Evolutionary conservation across 2,329 filamentous ascomycete species (phyloP), one percentile per base, ranked within the genome.

Genomic region (Pseudogymnoascus sp.): DNA sequence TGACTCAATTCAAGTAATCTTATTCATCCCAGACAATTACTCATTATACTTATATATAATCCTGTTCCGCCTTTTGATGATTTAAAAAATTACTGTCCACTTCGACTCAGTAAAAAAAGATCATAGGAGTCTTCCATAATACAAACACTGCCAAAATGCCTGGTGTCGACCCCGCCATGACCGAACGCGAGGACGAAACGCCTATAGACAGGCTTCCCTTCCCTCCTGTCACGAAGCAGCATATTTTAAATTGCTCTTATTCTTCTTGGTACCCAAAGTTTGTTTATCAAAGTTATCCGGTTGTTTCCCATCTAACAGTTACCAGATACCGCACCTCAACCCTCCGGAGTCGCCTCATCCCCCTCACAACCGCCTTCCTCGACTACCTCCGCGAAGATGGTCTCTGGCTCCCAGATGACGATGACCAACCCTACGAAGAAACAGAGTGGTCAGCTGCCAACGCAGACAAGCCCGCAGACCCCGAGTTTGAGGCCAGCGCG

Each of bases 191-290:
- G 40, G 65, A 67, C 15, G 48, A 68, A 55, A 62, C 67, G 60
- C 69, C 68, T 58, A 66, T 73, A 61, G 71, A 68, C 15, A 65
- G 64, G 63, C 78, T 90, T 15, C 84, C 84, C 18, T 97, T 99
- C 71, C 89, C 92, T 18, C 90, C 91, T 0, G 83, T 96, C 62
- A 91, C 87, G 33, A 89, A 87, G 72, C 84, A 88, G 55, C 93
- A 99, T 71, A 95, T 99, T 64, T 79, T 96, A 61, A 89, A 97
- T 75, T 99, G 93, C 76, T 95, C 94, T 42, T 97, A 95, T 74
- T 89, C 96, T 73, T 84, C 82, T 64, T 99, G 94, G 94, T 90
- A 96, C 70, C 85, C 89, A 58, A 87, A 83, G 81, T 90, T 77
- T 60, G 77, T 70, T 7, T 6, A 55, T 35, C 15, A 8, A 4